Evolutionary conservation across 2,329 filamentous ascomycete genomes (phyloP).

Genomic region (Cyclaneusma minus): DNA sequence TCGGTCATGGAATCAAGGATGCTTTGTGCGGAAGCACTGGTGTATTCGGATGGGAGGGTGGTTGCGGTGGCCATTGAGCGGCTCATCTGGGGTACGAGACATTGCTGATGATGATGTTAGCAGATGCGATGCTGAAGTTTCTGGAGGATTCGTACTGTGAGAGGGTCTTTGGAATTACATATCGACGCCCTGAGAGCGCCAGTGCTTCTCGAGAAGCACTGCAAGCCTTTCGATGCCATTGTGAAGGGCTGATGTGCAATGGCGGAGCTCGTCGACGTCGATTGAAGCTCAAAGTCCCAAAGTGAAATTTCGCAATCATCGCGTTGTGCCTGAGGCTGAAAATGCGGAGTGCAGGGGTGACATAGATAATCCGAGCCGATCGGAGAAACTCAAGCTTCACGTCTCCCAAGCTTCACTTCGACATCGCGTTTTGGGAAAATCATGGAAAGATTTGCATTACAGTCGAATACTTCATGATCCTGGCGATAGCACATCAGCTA

Average conservation of each 20-base stretch:
- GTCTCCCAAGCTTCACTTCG: too few species aligned
- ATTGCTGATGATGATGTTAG: constrained; percentile 24
- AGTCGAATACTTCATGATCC: too few species aligned
- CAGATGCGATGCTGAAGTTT: constrained; percentile 2
- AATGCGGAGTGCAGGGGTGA: too few species aligned
- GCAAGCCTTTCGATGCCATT: constrained; percentile 17
- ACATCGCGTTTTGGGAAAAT: too few species aligned
- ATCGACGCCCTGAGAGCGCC: constrained; percentile 11
- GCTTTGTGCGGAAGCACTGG: background rate
- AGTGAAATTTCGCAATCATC: too few species aligned
- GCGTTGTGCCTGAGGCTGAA: too few species aligned
- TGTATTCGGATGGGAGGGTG: constrained; percentile 12
- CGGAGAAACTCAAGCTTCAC: too few species aligned
- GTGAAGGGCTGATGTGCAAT: constrained; percentile 8
- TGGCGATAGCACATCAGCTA: too few species aligned
- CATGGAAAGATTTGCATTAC: too few species aligned
- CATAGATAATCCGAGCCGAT: too few species aligned
- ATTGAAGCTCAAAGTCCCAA: too few species aligned
- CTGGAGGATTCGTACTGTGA: constrained; percentile 17
- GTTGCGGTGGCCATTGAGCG: constrained; percentile 33
- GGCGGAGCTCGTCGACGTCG: too few species aligned
- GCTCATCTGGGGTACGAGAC: constrained; percentile 22
- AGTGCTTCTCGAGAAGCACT: constrained; percentile 14
- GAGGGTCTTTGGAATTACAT: constrained; percentile 19
- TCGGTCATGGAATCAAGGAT: constrained; percentile 1